A percentile compares a stretch with the other conserved stretches of the same genome.
These are phyloP conservation scores for Casuarina equisetifolia DNA, from an alignment of 306 rosid species.

Conservation along the genomic window DNA sequence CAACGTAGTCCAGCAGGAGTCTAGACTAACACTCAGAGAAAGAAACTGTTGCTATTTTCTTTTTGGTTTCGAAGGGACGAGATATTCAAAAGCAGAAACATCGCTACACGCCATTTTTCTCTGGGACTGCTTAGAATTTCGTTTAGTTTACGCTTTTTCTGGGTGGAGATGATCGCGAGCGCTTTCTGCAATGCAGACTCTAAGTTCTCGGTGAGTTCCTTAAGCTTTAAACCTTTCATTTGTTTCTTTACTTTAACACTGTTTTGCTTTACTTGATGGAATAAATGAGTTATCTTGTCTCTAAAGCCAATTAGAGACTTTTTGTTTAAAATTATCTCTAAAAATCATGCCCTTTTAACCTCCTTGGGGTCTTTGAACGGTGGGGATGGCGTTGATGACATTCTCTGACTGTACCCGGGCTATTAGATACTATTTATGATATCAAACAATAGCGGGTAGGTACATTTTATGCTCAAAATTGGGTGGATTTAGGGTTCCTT, in stretches of 20 bases:
- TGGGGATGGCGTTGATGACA: conserved; percentile 16
- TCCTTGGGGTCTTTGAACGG: conserved; percentile 23
- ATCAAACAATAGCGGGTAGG: conserved; percentile 37
- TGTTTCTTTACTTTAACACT: background rate
- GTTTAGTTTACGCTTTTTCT: conserved; percentile 13
- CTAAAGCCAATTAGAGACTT: background rate
- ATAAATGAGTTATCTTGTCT: background rate
- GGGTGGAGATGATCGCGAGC: conserved; percentile 57
- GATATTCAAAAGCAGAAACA: background rate
- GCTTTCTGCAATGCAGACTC: conserved; percentile 78
- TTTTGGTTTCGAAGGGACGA: background rate
- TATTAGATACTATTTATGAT: conserved; percentile 17
- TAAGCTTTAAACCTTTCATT: background rate
- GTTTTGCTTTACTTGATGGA: background rate
- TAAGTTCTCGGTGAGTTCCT: conserved; percentile 62
- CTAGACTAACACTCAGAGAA: conserved; percentile 2
- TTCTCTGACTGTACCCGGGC: conserved; percentile 4
- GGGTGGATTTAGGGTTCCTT: conserved; percentile 30
- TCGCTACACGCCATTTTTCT: background rate
- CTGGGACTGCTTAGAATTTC: background rate
- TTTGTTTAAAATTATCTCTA: background rate
- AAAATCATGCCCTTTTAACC: background rate
- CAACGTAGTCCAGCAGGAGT: background rate
- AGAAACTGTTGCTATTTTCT: background rate
- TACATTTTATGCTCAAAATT: conserved; percentile 41